Evolutionary conservation across 73 alveolate species (phyloP), one percentile per base, ranked within the genome.

Genomic region (Paramecium sexaurelia): DNA sequence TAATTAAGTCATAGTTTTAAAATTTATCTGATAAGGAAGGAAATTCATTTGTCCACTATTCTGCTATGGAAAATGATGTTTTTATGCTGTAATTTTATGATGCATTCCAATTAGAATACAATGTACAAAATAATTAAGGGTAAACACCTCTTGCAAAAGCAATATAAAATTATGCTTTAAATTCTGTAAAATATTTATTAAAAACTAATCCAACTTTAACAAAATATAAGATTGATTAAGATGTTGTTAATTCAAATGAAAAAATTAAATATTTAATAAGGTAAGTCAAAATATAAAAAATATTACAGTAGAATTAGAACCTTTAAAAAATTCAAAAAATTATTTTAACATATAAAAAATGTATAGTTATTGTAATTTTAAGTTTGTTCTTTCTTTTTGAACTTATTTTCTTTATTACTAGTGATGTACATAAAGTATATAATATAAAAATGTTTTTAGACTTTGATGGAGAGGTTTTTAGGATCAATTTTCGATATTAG

Each of bases 111-210:
- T 20, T 41, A 10, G 43, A 39, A 22, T 78, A 24, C 27, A 33
- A 78, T 78, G 15, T 78, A 43, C 41, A 41, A 24, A 75, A 78
- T 45, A 41, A 43, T 17, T 40, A 19, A 17, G 90, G 90, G n/a
- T 41, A n/a, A 24, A 78, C 90, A 20, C 90, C 90, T 0, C 41
- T 78, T 20, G 22, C 73, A 4, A 78, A 26, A 78, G 90, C 90
- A 29, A 41, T 26, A 5, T 9, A 41, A 9, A 40, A 43, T 41
- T 43, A 32, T 8, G 9, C 90, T 17, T 20, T 41, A 11, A n/a
- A 43, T n/a, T 1, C 47, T 3, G 24, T 78, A 7, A 78, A 43
- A 39, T 78, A 10, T 17, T 41, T 78, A 33, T 11, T 78, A 15
- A 45, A 32, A 8, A 51, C 11, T 8, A 13, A 40, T 41, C 90